Base-by-base conservation (phyloP, 2,329 filamentous ascomycete genomes). In the Pestalotiopsis sp. region DNA sequence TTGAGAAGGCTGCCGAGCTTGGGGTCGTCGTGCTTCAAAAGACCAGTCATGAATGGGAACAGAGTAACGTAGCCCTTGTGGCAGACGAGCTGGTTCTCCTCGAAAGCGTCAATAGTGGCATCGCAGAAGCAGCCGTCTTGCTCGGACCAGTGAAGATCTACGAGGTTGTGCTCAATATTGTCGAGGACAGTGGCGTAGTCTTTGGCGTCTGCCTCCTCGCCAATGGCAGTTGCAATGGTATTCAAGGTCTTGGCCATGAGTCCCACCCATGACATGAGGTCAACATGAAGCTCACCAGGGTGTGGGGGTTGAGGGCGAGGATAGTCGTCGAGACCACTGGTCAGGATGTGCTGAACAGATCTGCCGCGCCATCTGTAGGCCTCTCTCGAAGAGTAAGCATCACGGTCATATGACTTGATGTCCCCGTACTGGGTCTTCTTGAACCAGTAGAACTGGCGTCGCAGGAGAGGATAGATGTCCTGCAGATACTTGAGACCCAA, bases 261-360 rank as follows among this genome's bases (percentile, higher is more conserved):
- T n/a, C 95, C 96, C 82, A 99, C 92, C 96, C 96, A 99, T 65
- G 93, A 93, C 79, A 99, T 92, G 66, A 98, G 86, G 80, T 99
- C 96, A 38, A 97, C 91, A 79, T 99, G 95, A 64, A 99, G 87
- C 88, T 99, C 95, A 76, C 93, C 95, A 0, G 95, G 95, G 79
- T 97, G 94, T 14, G 95, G 95, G 20, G 95, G 94, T 79, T 96
- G 93, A 17, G 95, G 87, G 62, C 95, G 92, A 61, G 95, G 95
- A 77, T 98, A 98, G 82, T 98, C 95, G 76, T 98, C 95, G 4
- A 98, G 87, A 3, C 95, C 95, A 65, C 93, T 97, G 11, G 95
- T 96, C 64, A 98, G 86, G 71, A 97, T 91, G 79, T 98, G 95
- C 62, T 89, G 87, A 41, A 92, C 89, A 6, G 93, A 95, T 68